Percentiles rank a stretch among this genome's conserved stretches.
These are phyloP conservation scores for Yamadazyma atmosphaerica DNA, from an alignment of 1,139 yeast species.

Conservation along the genomic window DNA sequence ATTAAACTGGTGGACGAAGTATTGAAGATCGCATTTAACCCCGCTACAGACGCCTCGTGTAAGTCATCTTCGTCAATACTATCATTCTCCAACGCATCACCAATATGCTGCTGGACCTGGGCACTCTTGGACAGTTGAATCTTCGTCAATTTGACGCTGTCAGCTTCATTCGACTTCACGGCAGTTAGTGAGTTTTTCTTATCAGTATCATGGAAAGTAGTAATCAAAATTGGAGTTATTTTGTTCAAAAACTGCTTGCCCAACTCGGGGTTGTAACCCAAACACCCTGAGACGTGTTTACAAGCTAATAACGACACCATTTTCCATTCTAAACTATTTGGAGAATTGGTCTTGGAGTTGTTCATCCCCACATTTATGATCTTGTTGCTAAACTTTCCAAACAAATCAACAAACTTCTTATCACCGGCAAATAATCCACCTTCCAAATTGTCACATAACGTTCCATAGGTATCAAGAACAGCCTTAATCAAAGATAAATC, in stretches of 20 bases:
- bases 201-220: slow-evolving; percentile 23
- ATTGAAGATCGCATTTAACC: slow-evolving; percentile 50
- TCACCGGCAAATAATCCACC: slow-evolving; percentile 75
- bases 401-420: slow-evolving; percentile 53
- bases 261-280: slow-evolving; percentile 40
- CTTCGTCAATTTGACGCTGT: slow-evolving; percentile 24
- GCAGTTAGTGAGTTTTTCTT: slow-evolving; percentile 17
- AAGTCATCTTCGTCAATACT: slow-evolving; percentile 25
- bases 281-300: slow-evolving; percentile 42
- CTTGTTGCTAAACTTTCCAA: slow-evolving; percentile 41
- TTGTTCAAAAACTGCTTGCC: slow-evolving; percentile 37
- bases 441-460: slow-evolving; percentile 66
- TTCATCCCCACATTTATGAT: slow-evolving; percentile 29
- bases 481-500: slow-evolving; percentile 61
- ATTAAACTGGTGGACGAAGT: slow-evolving; percentile 53
- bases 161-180: slow-evolving; percentile 16
- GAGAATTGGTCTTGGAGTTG: slow-evolving; percentile 20
- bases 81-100: slow-evolving; percentile 34
- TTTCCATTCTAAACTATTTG: slow-evolving; percentile 50
- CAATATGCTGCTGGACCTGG: slow-evolving; percentile 20
- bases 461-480: slow-evolving; percentile 50
- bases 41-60: slow-evolving; percentile 40
- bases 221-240: slow-evolving; percentile 44
- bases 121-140: slow-evolving; percentile 27
- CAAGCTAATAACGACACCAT: slow-evolving; percentile 48